phyloP scores from a whole-genome alignment of 345 rosid species.

The Pugionium cornutum region DNA sequence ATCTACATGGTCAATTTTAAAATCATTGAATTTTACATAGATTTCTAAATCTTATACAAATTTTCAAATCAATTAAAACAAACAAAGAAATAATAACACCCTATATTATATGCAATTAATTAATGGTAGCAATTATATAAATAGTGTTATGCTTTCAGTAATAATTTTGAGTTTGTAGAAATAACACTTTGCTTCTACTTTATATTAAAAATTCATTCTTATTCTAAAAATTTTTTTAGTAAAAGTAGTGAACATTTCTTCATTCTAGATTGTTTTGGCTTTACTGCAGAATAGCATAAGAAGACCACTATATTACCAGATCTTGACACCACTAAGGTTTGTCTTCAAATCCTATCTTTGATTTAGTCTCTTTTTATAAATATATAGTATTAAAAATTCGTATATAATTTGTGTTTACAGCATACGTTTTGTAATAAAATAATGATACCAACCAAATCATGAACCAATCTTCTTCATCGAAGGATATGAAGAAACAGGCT shows the following conservation, averaged over 20 bases:
- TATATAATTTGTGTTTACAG: conserved; percentile 7
- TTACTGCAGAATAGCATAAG: conserved; percentile 21
- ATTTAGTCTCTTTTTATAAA: conserved; percentile 10
- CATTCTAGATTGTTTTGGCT: conserved; percentile 27
- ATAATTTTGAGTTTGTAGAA: conserved; percentile 9
- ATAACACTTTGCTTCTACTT: background rate
- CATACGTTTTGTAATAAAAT: conserved; percentile 2
- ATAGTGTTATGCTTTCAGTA: conserved; percentile 2
- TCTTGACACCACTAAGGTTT: conserved; percentile 31
- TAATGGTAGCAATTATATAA: conserved; percentile 19
- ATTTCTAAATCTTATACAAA: too few species aligned
- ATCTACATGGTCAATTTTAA: too few species aligned
- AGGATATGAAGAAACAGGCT: conserved; percentile 6
- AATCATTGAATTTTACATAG: too few species aligned
- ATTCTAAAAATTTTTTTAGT: conserved; percentile 2
- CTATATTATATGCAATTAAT: too few species aligned
- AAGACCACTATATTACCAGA: conserved; percentile 13
- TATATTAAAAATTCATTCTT: background rate
- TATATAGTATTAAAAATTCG: background rate
- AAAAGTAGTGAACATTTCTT: conserved; percentile 21
- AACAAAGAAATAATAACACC: too few species aligned
- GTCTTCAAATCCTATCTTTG: conserved; percentile 23
- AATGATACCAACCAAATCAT: background rate
- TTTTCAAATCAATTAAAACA: too few species aligned
- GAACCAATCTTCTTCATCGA: background rate